These are phyloP conservation scores for Solanum gracilifrons DNA, from an alignment of 257 asterid species.

Conservation along the genomic window DNA sequence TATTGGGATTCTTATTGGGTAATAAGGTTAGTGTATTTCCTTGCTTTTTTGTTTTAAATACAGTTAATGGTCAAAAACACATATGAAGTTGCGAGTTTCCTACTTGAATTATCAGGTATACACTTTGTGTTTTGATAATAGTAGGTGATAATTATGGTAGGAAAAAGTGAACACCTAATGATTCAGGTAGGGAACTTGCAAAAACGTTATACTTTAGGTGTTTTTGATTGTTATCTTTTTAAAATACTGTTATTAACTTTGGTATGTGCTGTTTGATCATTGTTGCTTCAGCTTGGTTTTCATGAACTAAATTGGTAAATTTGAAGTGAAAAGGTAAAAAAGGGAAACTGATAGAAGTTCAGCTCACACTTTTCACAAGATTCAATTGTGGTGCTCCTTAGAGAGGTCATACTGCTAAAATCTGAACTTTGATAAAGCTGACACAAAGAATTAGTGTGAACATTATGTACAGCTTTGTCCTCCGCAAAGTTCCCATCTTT, in stretches of 20 bases:
- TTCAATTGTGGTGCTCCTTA: neutral
- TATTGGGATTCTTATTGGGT: conserved; percentile 98
- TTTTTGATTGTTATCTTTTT: neutral
- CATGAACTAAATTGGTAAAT: neutral
- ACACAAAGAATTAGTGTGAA: neutral
- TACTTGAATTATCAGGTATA: neutral
- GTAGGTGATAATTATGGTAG: neutral
- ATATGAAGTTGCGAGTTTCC: neutral
- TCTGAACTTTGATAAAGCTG: neutral
- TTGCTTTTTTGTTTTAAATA: neutral
- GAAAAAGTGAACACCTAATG: neutral
- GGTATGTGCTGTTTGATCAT: neutral
- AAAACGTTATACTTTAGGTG: neutral
- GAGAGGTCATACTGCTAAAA: neutral
- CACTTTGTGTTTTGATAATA: neutral
- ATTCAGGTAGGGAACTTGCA: neutral
- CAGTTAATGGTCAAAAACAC: neutral
- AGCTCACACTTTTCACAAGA: neutral
- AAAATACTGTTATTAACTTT: neutral
- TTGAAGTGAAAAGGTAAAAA: neutral
- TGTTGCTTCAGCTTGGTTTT: neutral
- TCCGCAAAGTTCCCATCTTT: neutral
- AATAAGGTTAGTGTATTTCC: conserved; percentile 39
- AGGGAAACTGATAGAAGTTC: neutral
- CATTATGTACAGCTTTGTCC: neutral